Percentiles rank a stretch among this genome's conserved stretches.
phyloP scores from a whole-genome alignment of 148 eudicot species.

The Dianthus caryophyllus region DNA sequence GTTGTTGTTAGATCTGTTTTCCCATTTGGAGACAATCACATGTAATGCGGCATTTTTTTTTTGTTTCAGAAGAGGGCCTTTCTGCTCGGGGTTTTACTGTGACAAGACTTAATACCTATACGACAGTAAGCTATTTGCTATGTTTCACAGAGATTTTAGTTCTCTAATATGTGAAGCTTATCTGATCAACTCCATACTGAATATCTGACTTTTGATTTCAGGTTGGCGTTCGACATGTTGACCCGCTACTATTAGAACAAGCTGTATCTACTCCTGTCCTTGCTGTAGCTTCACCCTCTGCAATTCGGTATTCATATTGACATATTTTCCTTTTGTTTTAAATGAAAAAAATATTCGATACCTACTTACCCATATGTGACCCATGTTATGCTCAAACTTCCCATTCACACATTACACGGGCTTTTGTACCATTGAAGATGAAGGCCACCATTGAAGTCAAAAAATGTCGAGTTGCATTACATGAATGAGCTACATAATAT shows the following conservation, averaged over 20 bases:
- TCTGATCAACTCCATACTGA: background rate
- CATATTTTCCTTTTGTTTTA: background rate
- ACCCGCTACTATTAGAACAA: conserved; percentile 46
- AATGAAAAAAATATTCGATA: background rate
- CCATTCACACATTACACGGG: background rate
- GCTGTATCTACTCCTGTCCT: conserved; percentile 81
- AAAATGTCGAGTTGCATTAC: too few species aligned
- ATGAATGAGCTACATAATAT: too few species aligned
- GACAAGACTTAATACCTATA: conserved; percentile 85
- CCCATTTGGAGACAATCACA: background rate
- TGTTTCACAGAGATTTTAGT: background rate
- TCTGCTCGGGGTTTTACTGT: conserved; percentile 79
- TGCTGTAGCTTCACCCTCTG: conserved; percentile 96
- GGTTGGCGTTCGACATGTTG: conserved; percentile 77
- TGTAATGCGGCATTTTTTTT: background rate
- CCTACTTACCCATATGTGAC: background rate
- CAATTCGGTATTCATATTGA: conserved; percentile 58
- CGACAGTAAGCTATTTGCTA: conserved; percentile 50
- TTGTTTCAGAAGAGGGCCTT: conserved; percentile 75
- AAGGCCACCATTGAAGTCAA: too few species aligned
- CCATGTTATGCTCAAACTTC: background rate
- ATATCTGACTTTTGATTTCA: conserved; percentile 26
- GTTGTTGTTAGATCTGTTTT: background rate
- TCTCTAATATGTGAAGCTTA: conserved; percentile 5
- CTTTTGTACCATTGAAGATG: too few species aligned